Conservation (phyloP, 2,329 filamentous ascomycete species). For the Trichothecium roseum region DNA sequence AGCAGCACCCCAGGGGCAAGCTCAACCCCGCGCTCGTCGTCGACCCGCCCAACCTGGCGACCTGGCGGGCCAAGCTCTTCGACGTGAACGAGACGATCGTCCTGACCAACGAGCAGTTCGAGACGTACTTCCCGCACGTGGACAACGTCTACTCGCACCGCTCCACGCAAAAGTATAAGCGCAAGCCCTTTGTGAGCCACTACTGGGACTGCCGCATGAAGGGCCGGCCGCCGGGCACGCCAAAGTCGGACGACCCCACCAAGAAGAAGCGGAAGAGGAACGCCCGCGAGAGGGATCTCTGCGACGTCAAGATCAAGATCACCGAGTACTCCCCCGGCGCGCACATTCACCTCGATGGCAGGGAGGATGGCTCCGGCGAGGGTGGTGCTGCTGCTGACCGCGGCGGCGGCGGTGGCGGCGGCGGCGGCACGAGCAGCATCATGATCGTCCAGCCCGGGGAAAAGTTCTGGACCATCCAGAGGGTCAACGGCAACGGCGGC, state of each 20-base stretch:
- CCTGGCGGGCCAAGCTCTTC: constrained; percentile 65
- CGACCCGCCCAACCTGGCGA: constrained; percentile 55
- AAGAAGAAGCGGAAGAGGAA: constrained; percentile 75
- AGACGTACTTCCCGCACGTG: constrained; percentile 73
- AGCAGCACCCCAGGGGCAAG: constrained; percentile 21
- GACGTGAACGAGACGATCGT: constrained; percentile 64
- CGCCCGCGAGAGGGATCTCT: constrained; percentile 67
- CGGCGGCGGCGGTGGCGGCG: constrained; percentile 10
- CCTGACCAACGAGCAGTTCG: constrained; percentile 67
- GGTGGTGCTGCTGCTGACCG: constrained; percentile 10
- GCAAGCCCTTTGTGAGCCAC: constrained; percentile 71
- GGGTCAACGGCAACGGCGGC: constrained; percentile 66
- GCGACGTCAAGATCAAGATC: constrained; percentile 80
- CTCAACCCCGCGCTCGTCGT: constrained; percentile 46
- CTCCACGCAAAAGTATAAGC: constrained; percentile 71
- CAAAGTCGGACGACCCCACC: constrained; percentile 67
- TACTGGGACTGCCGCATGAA: constrained; percentile 82
- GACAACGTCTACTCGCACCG: constrained; percentile 81
- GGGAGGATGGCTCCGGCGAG: too few species aligned
- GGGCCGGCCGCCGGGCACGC: constrained; percentile 66
- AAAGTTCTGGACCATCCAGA: constrained; percentile 63
- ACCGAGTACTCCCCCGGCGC: constrained; percentile 63
- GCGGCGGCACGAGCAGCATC: constrained; percentile 13
- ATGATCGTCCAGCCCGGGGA: constrained; percentile 15
- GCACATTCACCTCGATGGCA: constrained; percentile 21